Conservation (phyloP, 1,284 basidiomycete genomes). For the Baeospora myosura region DNA sequence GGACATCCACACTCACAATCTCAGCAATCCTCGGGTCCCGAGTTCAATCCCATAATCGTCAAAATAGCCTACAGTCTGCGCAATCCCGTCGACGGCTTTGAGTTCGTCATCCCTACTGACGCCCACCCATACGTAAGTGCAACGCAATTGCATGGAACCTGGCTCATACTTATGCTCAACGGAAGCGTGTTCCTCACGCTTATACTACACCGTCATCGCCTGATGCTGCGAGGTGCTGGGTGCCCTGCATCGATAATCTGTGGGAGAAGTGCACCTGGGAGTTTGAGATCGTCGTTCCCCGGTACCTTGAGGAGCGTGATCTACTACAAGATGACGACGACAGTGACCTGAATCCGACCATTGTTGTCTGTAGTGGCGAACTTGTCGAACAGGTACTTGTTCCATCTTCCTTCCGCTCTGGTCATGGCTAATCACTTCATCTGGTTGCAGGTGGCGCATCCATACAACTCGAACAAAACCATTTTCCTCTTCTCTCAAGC, state of each 20-base stretch:
- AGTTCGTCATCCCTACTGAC: conserved; percentile 78
- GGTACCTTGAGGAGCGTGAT: conserved; percentile 68
- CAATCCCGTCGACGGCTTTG: conserved; percentile 80
- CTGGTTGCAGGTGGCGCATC: conserved; percentile 73
- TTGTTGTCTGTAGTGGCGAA: conserved; percentile 92
- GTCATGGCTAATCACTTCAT: conserved; percentile 14
- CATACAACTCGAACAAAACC: conserved; percentile 88
- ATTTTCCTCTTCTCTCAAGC: conserved; percentile 93
- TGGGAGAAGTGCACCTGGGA: conserved; percentile 99
- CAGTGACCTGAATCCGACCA: conserved; percentile 62
- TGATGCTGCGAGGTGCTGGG: conserved; percentile 92
- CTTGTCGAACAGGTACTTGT: conserved; percentile 76
- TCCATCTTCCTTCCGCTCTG: conserved; percentile 6
- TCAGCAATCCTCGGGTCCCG: conserved; percentile 43
- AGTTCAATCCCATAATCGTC: conserved; percentile 74
- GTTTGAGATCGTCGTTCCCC: conserved; percentile 91
- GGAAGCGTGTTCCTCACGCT: conserved; percentile 84
- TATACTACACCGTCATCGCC: conserved; percentile 87
- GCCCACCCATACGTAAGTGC: conserved; percentile 77
- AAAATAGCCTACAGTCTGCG: conserved; percentile 76
- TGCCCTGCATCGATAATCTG: conserved; percentile 91
- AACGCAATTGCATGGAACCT: conserved; percentile 5
- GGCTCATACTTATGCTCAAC: conserved; percentile 18
- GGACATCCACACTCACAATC: conserved; percentile 28
- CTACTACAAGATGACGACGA: conserved; percentile 48